Percentiles rank a stretch among this genome's conserved stretches.
Conservation (phyloP, 495 filamentous ascomycete species). For the Hyaloscypha variabilis region DNA sequence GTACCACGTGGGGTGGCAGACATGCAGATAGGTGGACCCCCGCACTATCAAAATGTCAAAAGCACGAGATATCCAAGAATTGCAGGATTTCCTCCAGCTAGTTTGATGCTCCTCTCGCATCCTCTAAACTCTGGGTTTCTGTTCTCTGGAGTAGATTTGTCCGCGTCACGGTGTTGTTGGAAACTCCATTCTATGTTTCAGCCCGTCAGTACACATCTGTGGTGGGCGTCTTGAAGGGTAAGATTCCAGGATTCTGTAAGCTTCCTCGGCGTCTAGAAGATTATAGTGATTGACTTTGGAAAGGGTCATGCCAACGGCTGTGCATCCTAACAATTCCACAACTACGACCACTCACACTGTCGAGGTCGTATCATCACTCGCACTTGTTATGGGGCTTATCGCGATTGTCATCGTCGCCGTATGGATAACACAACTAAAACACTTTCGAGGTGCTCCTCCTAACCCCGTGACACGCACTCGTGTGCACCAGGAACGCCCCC, state of each 20-base stretch:
- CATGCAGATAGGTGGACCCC: too few species aligned
- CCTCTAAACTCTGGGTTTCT: too few species aligned
- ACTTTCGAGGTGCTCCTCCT: neutral
- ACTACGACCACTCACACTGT: neutral
- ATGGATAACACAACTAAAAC: neutral
- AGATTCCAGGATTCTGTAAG: neutral
- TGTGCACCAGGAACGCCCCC: neutral
- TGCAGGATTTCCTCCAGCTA: too few species aligned
- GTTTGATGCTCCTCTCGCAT: too few species aligned
- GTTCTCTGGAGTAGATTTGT: too few species aligned
- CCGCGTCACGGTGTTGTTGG: too few species aligned
- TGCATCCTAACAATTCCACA: neutral
- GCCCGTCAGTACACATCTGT: too few species aligned
- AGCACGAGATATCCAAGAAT: too few species aligned
- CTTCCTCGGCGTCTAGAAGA: neutral
- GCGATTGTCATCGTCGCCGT: neutral
- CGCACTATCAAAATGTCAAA: too few species aligned
- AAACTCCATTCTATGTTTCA: too few species aligned
- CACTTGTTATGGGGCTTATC: neutral
- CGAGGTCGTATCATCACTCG: neutral
- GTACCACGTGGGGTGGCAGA: too few species aligned
- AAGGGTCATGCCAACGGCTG: neutral
- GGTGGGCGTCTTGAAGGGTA: neutral
- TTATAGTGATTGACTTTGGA: neutral
- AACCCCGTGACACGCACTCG: neutral